A percentile compares a stretch with the other conserved stretches of the same genome.
These are phyloP conservation scores for Solanum bukasovii DNA, from an alignment of 257 asterid species.

Conservation along the genomic window DNA sequence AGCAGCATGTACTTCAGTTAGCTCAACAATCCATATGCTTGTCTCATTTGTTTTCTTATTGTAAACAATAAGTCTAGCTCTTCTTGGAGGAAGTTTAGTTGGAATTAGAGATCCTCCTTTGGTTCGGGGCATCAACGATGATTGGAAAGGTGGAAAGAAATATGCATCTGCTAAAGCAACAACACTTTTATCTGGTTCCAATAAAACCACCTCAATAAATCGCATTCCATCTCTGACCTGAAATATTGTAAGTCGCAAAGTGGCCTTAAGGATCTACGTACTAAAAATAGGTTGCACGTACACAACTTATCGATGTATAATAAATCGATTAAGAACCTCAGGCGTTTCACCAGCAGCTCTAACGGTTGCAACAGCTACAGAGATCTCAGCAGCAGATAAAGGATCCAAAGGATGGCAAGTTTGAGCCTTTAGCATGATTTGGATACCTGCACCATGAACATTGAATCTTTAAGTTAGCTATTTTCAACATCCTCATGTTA, in stretches of 20 bases:
- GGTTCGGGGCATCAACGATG: slow-evolving; percentile 66
- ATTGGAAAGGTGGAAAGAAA: slow-evolving; percentile 96
- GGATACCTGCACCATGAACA: slow-evolving; percentile 44
- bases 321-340: slow-evolving; percentile 38
- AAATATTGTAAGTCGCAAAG: neutral
- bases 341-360: slow-evolving; percentile 99
- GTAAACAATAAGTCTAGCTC: slow-evolving; percentile 77
- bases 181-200: slow-evolving; percentile 82
- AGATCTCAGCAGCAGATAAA: slow-evolving; percentile 74
- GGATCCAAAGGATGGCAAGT: slow-evolving; percentile 91
- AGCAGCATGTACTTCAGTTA: slow-evolving; percentile 88
- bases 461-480: neutral
- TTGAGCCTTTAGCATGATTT: slow-evolving; percentile 52
- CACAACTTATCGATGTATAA: neutral
- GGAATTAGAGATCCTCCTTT: slow-evolving; percentile 82
- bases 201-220: slow-evolving; percentile 77
- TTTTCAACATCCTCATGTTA: neutral
- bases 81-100: slow-evolving; percentile 83
- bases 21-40: slow-evolving; percentile 87
- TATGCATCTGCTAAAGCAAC: slow-evolving; percentile 97
- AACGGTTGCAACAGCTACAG: slow-evolving; percentile 89
- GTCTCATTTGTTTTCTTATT: slow-evolving; percentile 89
- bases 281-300: neutral
- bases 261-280: neutral
- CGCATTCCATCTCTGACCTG: slow-evolving; percentile 97